Conservation (phyloP, 2,329 filamentous ascomycete genomes). For the Chalara sp. region DNA sequence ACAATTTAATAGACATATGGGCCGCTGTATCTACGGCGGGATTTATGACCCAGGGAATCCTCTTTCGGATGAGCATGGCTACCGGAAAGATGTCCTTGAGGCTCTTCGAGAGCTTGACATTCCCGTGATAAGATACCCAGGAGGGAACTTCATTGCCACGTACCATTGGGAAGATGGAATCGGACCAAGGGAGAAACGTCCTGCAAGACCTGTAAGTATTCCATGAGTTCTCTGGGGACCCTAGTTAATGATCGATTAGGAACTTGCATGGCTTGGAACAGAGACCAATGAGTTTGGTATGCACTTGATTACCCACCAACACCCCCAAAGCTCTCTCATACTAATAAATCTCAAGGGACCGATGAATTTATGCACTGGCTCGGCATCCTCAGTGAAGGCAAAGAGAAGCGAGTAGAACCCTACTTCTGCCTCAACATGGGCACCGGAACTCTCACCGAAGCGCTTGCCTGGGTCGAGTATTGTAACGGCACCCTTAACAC, state of each 20-base stretch:
- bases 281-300: conserved; percentile 73
- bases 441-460: conserved; percentile 54
- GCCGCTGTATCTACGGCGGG: conserved; percentile 80
- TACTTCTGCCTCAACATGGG: conserved; percentile 79
- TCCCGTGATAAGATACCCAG: conserved; percentile 74
- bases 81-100: conserved; percentile 71
- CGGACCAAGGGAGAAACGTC: conserved; percentile 64
- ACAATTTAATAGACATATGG: conserved; percentile 61
- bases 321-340: neutral
- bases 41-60: conserved; percentile 73
- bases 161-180: conserved; percentile 83
- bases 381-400: conserved; percentile 56
- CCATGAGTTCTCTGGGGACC: no score
- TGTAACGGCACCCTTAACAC: conserved; percentile 75
- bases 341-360: conserved; percentile 35
- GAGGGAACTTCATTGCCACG: conserved; percentile 78
- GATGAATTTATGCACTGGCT: conserved; percentile 86
- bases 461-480: conserved; percentile 76
- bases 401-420: conserved; percentile 59
- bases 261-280: conserved; percentile 72
- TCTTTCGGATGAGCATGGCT: conserved; percentile 68
- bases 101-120: conserved; percentile 67
- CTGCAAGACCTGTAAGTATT: conserved; percentile 35
- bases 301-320: neutral
- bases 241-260: conserved; percentile 23